Evolutionary conservation across 768 basidiomycete genomes (phyloP), one percentile per base, ranked within the genome.

Genomic region (Daedaleopsis sinensis): DNA sequence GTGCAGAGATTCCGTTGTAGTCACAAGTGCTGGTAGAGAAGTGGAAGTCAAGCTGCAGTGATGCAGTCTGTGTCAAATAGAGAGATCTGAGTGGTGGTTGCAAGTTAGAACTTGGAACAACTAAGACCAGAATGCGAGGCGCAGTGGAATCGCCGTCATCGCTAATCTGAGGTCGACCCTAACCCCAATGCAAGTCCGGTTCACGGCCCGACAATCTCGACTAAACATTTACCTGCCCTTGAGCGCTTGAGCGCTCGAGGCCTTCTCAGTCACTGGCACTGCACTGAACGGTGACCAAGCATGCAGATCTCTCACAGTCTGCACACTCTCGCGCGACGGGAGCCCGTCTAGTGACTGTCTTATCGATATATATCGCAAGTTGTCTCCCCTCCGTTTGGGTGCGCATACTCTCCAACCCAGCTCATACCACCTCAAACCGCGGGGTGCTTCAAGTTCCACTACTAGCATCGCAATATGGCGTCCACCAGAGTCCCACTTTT

Each of bases 401-500:
- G 27, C 7, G 27, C 27, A 32, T 32, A 3, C 16, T 42, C 49
- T n/a, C 13, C 35, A n/a, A 21, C 46, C n/a, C n/a, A n/a, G 11
- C 52, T 18, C 42, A 5, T 15, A 18, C 48, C 27, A 15, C 27
- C n/a, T 12, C 2, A 3, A 42, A 3, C 43, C 43, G 50, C 27
- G 11, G 36, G 47, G 24, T 42, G 32, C 27, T 21, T 52, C n/a
- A n/a, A 6, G 52, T 21, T 27, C 32, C 10, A 35, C 50, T 21
- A 39, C 44, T 43, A 56, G 4, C 27, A 32, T 32, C 27, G 27
- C 61, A 27, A 65, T n/a, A n/a, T 58, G 59, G 52, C 62, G 69
- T 52, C 73, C 10, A 72, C 80, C 16, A 74, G 74, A 43, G 68
- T 80, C 44, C 79, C 79, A 21, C 70, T 80, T 27, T 61, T 80